Percentiles rank a stretch among this genome's conserved stretches.
Evolutionary conservation across 306 rosid species (phyloP).

Genomic region (Corylus avellana): DNA sequence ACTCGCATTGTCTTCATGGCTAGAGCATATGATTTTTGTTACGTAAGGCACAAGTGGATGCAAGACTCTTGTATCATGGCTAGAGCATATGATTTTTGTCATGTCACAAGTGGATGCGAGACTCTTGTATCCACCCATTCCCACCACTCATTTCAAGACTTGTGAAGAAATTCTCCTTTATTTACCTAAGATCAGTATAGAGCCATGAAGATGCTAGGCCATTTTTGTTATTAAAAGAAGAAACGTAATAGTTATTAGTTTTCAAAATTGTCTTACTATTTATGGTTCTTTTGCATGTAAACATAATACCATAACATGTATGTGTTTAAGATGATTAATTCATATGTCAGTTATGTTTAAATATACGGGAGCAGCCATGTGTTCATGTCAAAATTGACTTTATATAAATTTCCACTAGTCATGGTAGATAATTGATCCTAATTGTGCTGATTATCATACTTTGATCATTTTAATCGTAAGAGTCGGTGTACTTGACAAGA

Average conservation of each 20-base stretch:
- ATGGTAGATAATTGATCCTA: not conserved
- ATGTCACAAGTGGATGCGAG: not conserved
- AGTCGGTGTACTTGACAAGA: no score
- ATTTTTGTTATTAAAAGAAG: not conserved
- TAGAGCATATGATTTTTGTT: not conserved
- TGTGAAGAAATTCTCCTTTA: not conserved
- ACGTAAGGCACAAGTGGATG: not conserved
- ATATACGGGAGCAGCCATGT: not conserved
- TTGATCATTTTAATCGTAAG: no score
- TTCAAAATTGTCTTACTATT: no score
- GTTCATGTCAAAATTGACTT: not conserved
- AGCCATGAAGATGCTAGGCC: not conserved
- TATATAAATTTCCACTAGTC: not conserved
- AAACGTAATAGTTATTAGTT: not conserved
- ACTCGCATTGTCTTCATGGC: not conserved
- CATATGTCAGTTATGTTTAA: not conserved
- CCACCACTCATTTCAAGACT: not conserved
- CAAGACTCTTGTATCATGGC: not conserved
- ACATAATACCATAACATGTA: not conserved
- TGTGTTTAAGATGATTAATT: not conserved
- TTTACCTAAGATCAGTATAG: not conserved
- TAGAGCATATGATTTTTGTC: not conserved
- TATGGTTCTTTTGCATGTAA: not conserved
- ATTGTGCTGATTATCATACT: no score
- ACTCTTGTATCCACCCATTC: not conserved